Evolutionary conservation across 129 eudicot species (phyloP).

Genomic region (Escallonia rubra): DNA sequence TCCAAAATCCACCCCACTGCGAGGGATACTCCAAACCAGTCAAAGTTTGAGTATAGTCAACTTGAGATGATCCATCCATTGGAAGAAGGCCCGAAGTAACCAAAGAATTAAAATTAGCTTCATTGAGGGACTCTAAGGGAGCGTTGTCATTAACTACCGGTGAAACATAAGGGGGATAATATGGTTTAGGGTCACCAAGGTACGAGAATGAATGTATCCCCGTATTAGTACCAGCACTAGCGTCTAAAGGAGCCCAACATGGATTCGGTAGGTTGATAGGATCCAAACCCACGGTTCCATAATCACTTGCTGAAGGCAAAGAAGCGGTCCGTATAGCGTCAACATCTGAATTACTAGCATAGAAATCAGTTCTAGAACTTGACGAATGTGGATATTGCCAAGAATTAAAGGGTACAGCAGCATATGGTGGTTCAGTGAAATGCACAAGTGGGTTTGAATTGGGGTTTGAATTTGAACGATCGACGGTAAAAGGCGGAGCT

Average conservation of each 20-base stretch:
- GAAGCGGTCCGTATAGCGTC: conserved; percentile 29
- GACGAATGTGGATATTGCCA: conserved; percentile 47
- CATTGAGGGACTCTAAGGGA: conserved; percentile 22
- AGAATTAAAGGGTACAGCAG: conserved; percentile 26
- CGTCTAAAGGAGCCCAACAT: conserved; percentile 17
- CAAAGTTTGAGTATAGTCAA: conserved; percentile 38
- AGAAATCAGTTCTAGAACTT: conserved; percentile 22
- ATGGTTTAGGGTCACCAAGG: conserved; percentile 27
- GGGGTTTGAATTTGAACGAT: conserved; percentile 43
- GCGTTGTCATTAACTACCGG: conserved; percentile 17
- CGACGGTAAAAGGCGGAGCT: conserved; percentile 80
- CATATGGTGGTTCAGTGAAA: conserved; percentile 28
- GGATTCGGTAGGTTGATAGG: conserved; percentile 13
- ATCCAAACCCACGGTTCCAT: conserved; percentile 20
- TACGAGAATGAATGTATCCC: conserved; percentile 5
- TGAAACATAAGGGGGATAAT: conserved; percentile 37
- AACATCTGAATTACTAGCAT: conserved; percentile 8
- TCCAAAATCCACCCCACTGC: conserved; percentile 33
- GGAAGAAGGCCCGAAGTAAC: conserved; percentile 25
- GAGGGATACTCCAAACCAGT: conserved; percentile 41
- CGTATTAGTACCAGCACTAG: neutral
- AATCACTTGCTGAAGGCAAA: conserved; percentile 12
- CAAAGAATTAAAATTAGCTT: conserved; percentile 31
- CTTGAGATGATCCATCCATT: conserved; percentile 36
- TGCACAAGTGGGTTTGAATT: conserved; percentile 29